phyloP scores from a whole-genome alignment of 2,329 filamentous ascomycete genomes.

The Sporothrix curviconia region DNA sequence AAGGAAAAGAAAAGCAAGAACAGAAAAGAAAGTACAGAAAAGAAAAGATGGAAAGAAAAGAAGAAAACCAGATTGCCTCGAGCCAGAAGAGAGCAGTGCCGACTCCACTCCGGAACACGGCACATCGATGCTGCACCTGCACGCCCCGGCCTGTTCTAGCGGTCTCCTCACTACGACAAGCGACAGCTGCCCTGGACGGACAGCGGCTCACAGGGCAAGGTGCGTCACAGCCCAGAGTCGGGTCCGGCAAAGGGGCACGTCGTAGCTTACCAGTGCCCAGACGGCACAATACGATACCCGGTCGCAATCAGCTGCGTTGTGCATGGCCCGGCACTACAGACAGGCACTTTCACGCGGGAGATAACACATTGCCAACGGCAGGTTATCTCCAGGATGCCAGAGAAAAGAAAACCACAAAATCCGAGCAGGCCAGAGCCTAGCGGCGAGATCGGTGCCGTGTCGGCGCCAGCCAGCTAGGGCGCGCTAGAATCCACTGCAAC shows the following conservation, averaged over 20 bases:
- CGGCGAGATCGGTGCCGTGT: too few relatives aligned
- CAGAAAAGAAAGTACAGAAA: background rate
- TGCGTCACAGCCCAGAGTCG: too few relatives aligned
- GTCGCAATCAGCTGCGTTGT: background rate
- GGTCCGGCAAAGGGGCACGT: too few relatives aligned
- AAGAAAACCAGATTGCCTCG: too few relatives aligned
- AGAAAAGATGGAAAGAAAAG: background rate
- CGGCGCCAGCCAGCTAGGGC: too few relatives aligned
- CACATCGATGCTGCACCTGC: too few relatives aligned
- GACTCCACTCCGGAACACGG: slow-evolving; percentile 4
- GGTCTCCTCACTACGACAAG: background rate
- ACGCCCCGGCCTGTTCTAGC: too few relatives aligned
- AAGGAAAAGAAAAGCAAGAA: background rate
- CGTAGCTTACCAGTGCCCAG: too few relatives aligned
- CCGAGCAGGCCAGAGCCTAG: too few relatives aligned
- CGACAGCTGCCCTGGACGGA: background rate
- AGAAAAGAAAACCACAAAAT: too few relatives aligned
- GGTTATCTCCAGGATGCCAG: background rate
- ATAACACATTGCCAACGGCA: background rate
- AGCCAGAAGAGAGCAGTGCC: background rate
- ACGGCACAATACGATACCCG: background rate
- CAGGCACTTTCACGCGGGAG: background rate
- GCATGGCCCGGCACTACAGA: background rate
- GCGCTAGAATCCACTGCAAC: too few relatives aligned
- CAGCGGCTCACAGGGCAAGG: background rate